phyloP scores from a whole-genome alignment of 2,329 filamentous ascomycete species.

The Claviceps sp. region DNA sequence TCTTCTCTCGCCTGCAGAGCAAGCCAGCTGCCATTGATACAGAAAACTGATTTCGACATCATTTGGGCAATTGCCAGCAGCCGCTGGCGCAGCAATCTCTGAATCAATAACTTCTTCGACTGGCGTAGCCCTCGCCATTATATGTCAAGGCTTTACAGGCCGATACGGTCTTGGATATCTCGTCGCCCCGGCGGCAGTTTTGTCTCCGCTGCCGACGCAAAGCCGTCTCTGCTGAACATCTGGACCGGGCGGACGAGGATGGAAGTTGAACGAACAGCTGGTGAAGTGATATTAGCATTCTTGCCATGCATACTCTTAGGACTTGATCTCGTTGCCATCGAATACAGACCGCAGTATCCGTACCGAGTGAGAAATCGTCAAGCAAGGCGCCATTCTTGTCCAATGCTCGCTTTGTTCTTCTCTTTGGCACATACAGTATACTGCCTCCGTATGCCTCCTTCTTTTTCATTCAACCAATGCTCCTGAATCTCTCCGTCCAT shows the following conservation, averaged over 20 bases:
- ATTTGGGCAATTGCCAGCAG: slow-evolving; percentile 14
- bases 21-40: too few species aligned
- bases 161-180: slow-evolving; percentile 51
- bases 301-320: too few species aligned
- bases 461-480: too few species aligned
- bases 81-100: slow-evolving; percentile 9
- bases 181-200: slow-evolving; percentile 28
- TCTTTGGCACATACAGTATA: too few species aligned
- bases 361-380: too few species aligned
- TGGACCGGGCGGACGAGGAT: slow-evolving; percentile 38
- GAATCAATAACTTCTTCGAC: not conserved
- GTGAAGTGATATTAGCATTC: slow-evolving; percentile 23
- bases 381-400: too few species aligned
- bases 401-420: too few species aligned
- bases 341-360: too few species aligned
- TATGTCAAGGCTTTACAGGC: slow-evolving; percentile 53
- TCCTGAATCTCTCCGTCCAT: too few species aligned
- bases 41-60: slow-evolving; percentile 16
- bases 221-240: slow-evolving; percentile 36
- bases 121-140: slow-evolving; percentile 34
- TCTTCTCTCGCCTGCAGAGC: too few species aligned
- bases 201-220: not conserved
- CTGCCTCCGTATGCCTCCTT: too few species aligned
- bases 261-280: slow-evolving; percentile 47
- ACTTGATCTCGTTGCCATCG: too few species aligned